Evolutionary conservation across 2,329 filamentous ascomycete genomes (phyloP), one percentile per base, ranked within the genome.

Genomic region (Metarhizium brunneum): DNA sequence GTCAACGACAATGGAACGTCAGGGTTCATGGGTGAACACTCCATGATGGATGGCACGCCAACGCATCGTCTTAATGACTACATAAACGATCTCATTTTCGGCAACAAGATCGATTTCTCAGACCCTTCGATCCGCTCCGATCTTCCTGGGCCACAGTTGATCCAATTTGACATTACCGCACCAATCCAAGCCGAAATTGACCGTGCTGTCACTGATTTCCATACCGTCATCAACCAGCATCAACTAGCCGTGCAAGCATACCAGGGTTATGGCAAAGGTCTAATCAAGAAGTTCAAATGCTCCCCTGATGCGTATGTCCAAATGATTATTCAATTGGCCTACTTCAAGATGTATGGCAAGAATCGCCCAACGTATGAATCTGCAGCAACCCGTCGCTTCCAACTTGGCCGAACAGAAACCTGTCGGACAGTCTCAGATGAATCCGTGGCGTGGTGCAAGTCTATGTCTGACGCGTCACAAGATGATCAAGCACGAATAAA

Each of bases 241-340:
- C 88, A 99, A 71, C 85, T 99, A 49, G 84, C 88, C 25, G 92
- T 99, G 2, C 92, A 97, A 71, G 88, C 91, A 32, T 99, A 95
- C 78, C 92, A 97, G 73, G 92, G 87, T 65, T 99, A 99, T 72
- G 94, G 94, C 71, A 99, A 99, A 78, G 91, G 90, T 30, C 78
- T 99, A 59, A 97, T 99, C 80, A 99, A 99, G 85, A 95, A 96
- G 74, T 97, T 99, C 85, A 95, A 91, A 77, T 96, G 90, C 83
- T 95, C 89, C 30, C 94, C 94, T 35, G 95, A 99, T 66, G 94
- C 92, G 36, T 99, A 95, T 72, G 91, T 97, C 47, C 94, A 99
- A 75, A 94, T 99, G 90, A 78, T 96, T 71, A 99, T 99, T 71
- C 94, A 99, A 73, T 84, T 97, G 54, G 94, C 94, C 43, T 99